Evolutionary conservation across 1,139 yeast species (phyloP).

Genomic region (Chernovozyma aurita): DNA sequence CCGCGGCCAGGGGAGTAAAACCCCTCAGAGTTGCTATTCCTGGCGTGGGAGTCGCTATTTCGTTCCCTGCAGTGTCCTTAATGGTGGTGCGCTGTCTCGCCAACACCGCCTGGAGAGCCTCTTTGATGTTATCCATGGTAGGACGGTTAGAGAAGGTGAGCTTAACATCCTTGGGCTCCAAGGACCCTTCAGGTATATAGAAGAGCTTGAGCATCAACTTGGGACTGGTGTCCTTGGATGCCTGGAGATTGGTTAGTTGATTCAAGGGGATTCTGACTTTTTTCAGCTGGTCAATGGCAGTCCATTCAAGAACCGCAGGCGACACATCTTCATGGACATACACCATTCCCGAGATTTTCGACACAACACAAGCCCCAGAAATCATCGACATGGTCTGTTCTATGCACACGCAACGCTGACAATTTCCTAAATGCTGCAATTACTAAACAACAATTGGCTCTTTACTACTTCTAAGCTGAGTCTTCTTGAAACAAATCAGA

Average conservation of each 20-base stretch:
- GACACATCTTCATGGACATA: slow-evolving; percentile 60
- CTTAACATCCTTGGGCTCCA: slow-evolving; percentile 34
- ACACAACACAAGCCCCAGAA: slow-evolving; percentile 66
- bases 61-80: slow-evolving; percentile 19
- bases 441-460: no score
- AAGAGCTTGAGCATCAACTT: slow-evolving; percentile 65
- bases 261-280: slow-evolving; percentile 48
- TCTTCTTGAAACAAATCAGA: no score
- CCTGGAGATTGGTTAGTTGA: slow-evolving; percentile 59
- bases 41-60: slow-evolving; percentile 8
- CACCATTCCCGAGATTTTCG: slow-evolving; percentile 65
- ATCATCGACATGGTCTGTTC: slow-evolving; percentile 26
- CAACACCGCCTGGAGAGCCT: slow-evolving; percentile 64
- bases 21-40: no score
- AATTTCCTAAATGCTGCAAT: no score
- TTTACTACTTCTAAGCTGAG: no score
- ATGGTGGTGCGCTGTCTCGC: slow-evolving; percentile 58
- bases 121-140: slow-evolving; percentile 72
- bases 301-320: slow-evolving; percentile 67
- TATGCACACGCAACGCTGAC: no score
- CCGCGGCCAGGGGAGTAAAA: no score
- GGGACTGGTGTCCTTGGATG: slow-evolving; percentile 66
- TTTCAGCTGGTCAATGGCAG: slow-evolving; percentile 58
- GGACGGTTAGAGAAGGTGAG: slow-evolving; percentile 68
- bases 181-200: slow-evolving; percentile 32